Evolutionary conservation across 2,329 filamentous ascomycete species (phyloP), one percentile per base, ranked within the genome.

Genomic region (Colletotrichum sublineola): DNA sequence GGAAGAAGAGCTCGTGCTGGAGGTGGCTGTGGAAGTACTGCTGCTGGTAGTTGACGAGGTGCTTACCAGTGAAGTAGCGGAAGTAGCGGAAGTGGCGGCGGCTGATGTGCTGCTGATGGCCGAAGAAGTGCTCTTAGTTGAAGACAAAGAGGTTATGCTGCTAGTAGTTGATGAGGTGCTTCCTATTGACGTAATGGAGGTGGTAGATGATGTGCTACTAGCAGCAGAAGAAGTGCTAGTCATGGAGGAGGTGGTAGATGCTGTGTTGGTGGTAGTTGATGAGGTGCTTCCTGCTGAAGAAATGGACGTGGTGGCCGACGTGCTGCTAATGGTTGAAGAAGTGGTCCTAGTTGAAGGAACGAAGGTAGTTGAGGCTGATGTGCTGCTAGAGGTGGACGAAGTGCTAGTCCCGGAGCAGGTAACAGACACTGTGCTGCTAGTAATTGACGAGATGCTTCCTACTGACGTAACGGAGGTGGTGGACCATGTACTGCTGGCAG

Each of bases 151-250:
- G 1, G 46, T 20, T n/a, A 9, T 5, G n/a, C 46, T 24, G 24
- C 24, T 24, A 24, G 24, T 24, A 24, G 67, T 57, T 3, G 60
- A 64, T 11, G 65, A 14, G 2, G 64, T 63, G 15, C 33, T 46
- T 46, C n/a, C 44, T 11, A 8, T 20, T 3, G 20, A n/a, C 3
- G 20, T 46, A 46, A 46, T 3, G 11, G 44, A 46, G 7, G 20
- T 46, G 20, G 44, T 46, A 2, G 44, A 7, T n/a, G 20, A 2
- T 46, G 44, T 46, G 18, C 18, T 44, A 18, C 15, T 24, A 24
- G 24, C 24, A 24, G 24, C n/a, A 5, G 20, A 38, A 11, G 44
- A 42, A 15, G 48, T 53, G 31, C 40, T 56, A 8, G 29, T 15
- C 36, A 36, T 18, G 40, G 52, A 29, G 18, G 52, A n/a, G 14